Evolutionary conservation across 2,329 filamentous ascomycete genomes (phyloP).

Genomic region (Cadophora sp.): DNA sequence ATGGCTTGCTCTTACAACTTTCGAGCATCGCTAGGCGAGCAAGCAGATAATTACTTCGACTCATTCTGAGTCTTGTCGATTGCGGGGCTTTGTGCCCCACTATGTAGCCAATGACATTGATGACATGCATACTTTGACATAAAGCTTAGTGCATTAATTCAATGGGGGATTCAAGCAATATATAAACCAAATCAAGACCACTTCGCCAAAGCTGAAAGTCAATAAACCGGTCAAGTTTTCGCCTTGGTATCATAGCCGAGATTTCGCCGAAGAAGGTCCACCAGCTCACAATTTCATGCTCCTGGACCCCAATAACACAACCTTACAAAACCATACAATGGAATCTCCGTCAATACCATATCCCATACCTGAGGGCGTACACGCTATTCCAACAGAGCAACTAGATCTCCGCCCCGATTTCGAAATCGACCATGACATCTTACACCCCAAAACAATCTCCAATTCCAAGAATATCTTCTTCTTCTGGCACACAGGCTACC

Average conservation of each 20-base stretch:
- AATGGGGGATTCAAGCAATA: neutral
- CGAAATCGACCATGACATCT: conserved; percentile 52
- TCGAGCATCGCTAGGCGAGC: no score
- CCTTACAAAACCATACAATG: conserved; percentile 27
- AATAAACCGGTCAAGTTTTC: neutral
- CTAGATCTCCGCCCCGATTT: conserved; percentile 55
- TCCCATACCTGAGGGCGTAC: conserved; percentile 48
- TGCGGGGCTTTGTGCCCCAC: neutral
- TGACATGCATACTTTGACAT: neutral
- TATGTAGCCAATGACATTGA: neutral
- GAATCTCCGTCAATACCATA: conserved; percentile 39
- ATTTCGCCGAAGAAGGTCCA: neutral
- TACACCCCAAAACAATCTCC: conserved; percentile 48
- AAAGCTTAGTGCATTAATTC: neutral
- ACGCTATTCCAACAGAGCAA: conserved; percentile 48
- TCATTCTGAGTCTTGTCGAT: conserved; percentile 10
- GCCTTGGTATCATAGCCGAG: neutral
- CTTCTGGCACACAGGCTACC: conserved; percentile 61
- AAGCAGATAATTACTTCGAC: neutral
- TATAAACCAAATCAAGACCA: neutral
- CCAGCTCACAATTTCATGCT: neutral
- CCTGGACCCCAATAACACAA: neutral
- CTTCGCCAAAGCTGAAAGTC: neutral
- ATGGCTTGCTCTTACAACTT: neutral
- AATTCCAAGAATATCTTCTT: conserved; percentile 61